Conservation (phyloP, 2,329 filamentous ascomycete species). For the Botrytis elliptica region DNA sequence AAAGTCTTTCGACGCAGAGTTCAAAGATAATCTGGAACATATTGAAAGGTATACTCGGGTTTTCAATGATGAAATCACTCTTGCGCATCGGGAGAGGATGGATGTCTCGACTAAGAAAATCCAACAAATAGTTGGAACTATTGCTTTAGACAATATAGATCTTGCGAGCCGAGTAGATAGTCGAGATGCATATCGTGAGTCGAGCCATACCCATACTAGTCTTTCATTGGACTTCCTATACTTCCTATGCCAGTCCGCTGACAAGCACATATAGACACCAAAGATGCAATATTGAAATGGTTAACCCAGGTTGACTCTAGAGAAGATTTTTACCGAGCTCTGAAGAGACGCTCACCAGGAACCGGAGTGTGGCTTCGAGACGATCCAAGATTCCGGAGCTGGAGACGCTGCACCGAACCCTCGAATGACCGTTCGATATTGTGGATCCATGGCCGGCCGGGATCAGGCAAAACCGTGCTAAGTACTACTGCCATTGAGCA, state of each 20-base stretch:
- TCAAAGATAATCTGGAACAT: slow-evolving; percentile 17
- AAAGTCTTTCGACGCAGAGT: slow-evolving; percentile 15
- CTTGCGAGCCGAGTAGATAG: background rate
- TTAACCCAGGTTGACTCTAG: slow-evolving; percentile 12
- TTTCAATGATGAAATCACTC: slow-evolving; percentile 20
- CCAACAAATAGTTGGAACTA: slow-evolving; percentile 2
- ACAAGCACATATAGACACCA: slow-evolving; percentile 2
- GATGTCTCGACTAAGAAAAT: slow-evolving; percentile 12
- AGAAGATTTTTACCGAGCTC: slow-evolving; percentile 16
- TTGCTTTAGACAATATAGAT: slow-evolving; percentile 10
- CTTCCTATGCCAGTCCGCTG: background rate
- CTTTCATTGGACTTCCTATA: too few species aligned
- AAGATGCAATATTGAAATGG: slow-evolving; percentile 8
- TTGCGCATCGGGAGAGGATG: slow-evolving; percentile 15
- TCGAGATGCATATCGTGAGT: background rate
- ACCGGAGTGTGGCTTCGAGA: slow-evolving; percentile 14
- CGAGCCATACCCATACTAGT: too few species aligned
- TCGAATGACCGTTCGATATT: background rate
- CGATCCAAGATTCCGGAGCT: background rate
- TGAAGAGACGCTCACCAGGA: background rate
- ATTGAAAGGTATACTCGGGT: slow-evolving; percentile 18
- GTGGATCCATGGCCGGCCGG: slow-evolving; percentile 14
- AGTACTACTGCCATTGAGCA: slow-evolving; percentile 12
- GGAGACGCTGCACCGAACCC: background rate
- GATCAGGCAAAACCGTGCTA: slow-evolving; percentile 14